These are phyloP conservation scores for Nakazawaea ishiwadae DNA, from an alignment of 805 yeast species.

Conservation along the genomic window DNA sequence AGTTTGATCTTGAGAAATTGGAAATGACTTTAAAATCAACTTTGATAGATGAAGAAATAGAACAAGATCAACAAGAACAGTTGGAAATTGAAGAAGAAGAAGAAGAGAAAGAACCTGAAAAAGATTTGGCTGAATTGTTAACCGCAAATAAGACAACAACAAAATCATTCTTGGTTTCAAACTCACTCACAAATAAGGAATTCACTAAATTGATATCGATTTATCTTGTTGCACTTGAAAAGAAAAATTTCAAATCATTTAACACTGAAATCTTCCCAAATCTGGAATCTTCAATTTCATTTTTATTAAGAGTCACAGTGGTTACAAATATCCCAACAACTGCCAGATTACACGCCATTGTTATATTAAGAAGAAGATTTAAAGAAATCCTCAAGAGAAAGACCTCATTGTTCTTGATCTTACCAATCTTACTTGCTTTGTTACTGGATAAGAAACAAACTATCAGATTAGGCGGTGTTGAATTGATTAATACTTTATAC, in stretches of 20 bases:
- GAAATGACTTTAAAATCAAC: constrained; percentile 71
- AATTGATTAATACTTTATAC: constrained; percentile 32
- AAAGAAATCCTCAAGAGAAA: constrained; percentile 27
- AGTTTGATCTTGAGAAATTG: constrained; percentile 37
- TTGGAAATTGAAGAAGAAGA: constrained; percentile 22
- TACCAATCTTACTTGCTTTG: constrained; percentile 55
- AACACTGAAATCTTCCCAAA: constrained; percentile 31
- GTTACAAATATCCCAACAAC: constrained; percentile 56
- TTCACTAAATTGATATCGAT: constrained; percentile 37
- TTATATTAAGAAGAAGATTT: constrained; percentile 31
- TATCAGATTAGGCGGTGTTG: constrained; percentile 42
- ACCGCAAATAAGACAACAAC: constrained; percentile 15
- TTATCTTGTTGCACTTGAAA: constrained; percentile 39
- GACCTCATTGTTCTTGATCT: constrained; percentile 42
- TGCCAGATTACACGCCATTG: constrained; percentile 47
- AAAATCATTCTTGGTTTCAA: constrained; percentile 30
- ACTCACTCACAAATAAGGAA: constrained; percentile 28
- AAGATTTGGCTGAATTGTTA: constrained; percentile 18
- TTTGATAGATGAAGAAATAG: constrained; percentile 27
- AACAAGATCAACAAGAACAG: constrained; percentile 1
- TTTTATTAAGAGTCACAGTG: constrained; percentile 50
- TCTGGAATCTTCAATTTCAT: constrained; percentile 46
- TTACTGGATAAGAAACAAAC: constrained; percentile 44
- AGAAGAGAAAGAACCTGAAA: constrained; percentile 20
- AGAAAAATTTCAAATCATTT: constrained; percentile 20